A percentile compares a stretch with the other conserved stretches of the same genome.
Conservation (phyloP, 75 land plant species). For the Cunninghamia lanceolata region DNA sequence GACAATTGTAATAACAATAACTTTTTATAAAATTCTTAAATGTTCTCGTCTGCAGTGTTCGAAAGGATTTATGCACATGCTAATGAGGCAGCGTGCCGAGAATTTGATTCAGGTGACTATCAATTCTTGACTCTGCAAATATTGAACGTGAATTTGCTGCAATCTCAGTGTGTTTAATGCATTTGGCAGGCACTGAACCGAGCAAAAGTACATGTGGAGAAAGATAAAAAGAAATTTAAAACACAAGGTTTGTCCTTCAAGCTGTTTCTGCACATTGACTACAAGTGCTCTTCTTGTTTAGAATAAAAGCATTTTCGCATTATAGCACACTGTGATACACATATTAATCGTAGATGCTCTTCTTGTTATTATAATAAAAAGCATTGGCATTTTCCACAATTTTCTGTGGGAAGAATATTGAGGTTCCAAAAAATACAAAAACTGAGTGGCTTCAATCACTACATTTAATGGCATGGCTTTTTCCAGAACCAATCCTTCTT, state of each 20-base stretch:
- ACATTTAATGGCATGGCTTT: not conserved
- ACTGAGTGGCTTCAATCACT: not conserved
- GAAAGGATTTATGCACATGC: constrained; percentile 42
- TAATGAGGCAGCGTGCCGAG: constrained; percentile 41
- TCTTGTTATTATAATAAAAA: not conserved
- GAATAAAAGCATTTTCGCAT: not conserved
- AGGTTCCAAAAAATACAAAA: not conserved
- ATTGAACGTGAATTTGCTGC: not conserved
- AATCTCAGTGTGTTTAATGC: not conserved
- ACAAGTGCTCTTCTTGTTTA: not conserved
- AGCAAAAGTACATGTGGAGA: constrained; percentile 37
- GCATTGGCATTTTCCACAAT: not conserved
- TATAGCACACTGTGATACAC: not conserved
- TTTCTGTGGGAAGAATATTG: not conserved
- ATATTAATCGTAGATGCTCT: not conserved
- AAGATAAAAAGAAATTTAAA: constrained; percentile 30
- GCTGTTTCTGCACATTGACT: not conserved
- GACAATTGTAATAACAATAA: not conserved
- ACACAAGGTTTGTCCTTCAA: constrained; percentile 34
- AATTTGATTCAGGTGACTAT: constrained; percentile 33
- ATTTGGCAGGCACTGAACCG: constrained; percentile 31
- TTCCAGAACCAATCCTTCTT: not conserved
- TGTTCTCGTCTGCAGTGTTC: constrained; percentile 31
- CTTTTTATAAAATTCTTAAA: not conserved
- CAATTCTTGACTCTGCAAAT: not conserved